These are phyloP conservation scores for Raphanus sativus DNA, from an alignment of 345 rosid genomes.

Conservation along the genomic window DNA sequence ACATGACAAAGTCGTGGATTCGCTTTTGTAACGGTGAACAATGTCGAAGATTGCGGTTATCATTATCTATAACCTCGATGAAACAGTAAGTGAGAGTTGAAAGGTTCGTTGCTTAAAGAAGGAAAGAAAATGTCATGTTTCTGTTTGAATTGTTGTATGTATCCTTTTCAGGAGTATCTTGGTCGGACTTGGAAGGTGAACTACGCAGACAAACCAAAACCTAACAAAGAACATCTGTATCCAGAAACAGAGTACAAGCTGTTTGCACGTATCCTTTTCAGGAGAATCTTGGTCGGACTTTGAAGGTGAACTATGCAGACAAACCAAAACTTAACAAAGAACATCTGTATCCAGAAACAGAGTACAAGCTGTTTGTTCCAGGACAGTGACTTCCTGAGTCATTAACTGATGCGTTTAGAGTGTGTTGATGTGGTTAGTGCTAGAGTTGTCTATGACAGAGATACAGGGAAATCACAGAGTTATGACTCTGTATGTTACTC, in stretches of 20 bases:
- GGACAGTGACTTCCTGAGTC: slow-evolving; percentile 78
- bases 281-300: slow-evolving; percentile 64
- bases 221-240: slow-evolving; percentile 58
- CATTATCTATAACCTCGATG: slow-evolving; percentile 77
- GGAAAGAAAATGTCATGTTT: not conserved
- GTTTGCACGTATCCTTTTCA: slow-evolving; percentile 39
- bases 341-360: slow-evolving; percentile 80
- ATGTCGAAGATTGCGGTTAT: slow-evolving; percentile 63
- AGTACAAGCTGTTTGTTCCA: slow-evolving; percentile 74
- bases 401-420: slow-evolving; percentile 62
- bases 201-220: slow-evolving; percentile 67
- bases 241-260: slow-evolving; percentile 84
- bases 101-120: not conserved
- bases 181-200: slow-evolving; percentile 74
- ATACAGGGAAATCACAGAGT: slow-evolving; percentile 75
- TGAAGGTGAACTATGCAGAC: slow-evolving; percentile 78
- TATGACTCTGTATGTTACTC: slow-evolving; percentile 76
- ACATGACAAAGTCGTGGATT: slow-evolving; percentile 89
- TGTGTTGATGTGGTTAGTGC: slow-evolving; percentile 81
- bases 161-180: slow-evolving; percentile 52
- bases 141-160: not conserved
- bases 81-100: slow-evolving; percentile 56
- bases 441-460: slow-evolving; percentile 81
- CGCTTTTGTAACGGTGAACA: slow-evolving; percentile 90
- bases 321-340: slow-evolving; percentile 59